Evolutionary conservation across 1,284 basidiomycete species (phyloP).

Genomic region (Tilletia setariae): DNA sequence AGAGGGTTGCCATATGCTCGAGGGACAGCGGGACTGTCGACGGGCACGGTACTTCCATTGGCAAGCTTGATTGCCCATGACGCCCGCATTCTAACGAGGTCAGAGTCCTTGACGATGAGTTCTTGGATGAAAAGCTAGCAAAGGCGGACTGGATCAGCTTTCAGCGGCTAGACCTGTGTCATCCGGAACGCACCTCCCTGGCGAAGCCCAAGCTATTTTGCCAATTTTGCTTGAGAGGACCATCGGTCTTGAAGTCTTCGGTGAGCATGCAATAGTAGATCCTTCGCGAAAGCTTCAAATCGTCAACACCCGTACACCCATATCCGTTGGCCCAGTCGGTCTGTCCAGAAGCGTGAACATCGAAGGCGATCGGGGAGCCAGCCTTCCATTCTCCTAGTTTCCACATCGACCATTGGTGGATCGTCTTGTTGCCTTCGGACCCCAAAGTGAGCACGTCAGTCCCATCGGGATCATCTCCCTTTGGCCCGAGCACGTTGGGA

Average conservation of each 20-base stretch:
- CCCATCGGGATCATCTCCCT: slow-evolving; percentile 21
- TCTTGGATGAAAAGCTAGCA: slow-evolving; percentile 22
- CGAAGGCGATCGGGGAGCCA: slow-evolving; percentile 19
- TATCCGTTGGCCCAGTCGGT: slow-evolving; percentile 28
- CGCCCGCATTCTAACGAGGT: slow-evolving; percentile 22
- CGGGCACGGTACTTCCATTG: slow-evolving; percentile 12
- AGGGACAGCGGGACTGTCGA: neutral
- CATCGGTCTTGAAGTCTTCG: slow-evolving; percentile 25
- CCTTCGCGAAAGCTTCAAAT: slow-evolving; percentile 18
- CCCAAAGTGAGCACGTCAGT: slow-evolving; percentile 23
- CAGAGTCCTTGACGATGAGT: slow-evolving; percentile 22
- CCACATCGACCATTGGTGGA: slow-evolving; percentile 23
- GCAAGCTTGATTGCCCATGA: slow-evolving; percentile 25
- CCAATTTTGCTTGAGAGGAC: slow-evolving; percentile 23
- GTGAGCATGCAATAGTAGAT: slow-evolving; percentile 29
- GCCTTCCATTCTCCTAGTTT: slow-evolving; percentile 25
- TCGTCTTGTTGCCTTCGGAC: slow-evolving; percentile 26
- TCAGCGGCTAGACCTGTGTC: neutral
- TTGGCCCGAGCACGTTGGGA: neutral
- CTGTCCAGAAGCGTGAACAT: slow-evolving; percentile 22
- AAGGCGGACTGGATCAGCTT: neutral
- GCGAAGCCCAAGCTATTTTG: slow-evolving; percentile 26
- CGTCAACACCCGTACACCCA: slow-evolving; percentile 24
- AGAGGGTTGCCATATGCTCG: slow-evolving; percentile 15
- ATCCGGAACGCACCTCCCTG: slow-evolving; percentile 13